A percentile compares a stretch with the other conserved stretches of the same genome.
phyloP scores from a whole-genome alignment of 2,329 filamentous ascomycete species.

The Leptographium galeiforme region DNA sequence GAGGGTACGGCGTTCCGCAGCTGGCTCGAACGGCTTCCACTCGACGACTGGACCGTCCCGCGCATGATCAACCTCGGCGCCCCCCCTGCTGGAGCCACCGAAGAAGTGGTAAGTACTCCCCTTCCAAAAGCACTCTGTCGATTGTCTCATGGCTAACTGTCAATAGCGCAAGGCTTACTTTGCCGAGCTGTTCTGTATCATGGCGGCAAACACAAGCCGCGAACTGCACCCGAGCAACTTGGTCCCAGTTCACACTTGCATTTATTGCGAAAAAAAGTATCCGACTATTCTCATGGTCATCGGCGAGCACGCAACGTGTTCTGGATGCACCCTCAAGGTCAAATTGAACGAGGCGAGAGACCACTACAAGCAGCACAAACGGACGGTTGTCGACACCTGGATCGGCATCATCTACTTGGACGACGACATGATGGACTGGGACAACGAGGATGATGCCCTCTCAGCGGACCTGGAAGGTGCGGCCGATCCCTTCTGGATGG shows the following conservation, averaged over 20 bases:
- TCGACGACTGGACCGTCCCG: constrained; percentile 2
- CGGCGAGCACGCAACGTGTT: neutral
- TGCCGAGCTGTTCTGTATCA: too few relatives aligned
- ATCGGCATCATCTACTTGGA: neutral
- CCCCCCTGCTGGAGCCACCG: neutral
- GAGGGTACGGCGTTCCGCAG: constrained; percentile 1
- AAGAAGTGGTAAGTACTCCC: too few relatives aligned
- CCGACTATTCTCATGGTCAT: neutral
- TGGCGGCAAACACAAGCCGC: too few relatives aligned
- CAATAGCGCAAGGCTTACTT: too few relatives aligned
- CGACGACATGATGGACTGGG: too few relatives aligned
- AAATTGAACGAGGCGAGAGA: neutral
- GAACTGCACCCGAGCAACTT: too few relatives aligned
- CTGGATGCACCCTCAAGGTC: neutral
- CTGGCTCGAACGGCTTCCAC: constrained; percentile 7
- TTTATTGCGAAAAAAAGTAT: neutral
- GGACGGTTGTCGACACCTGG: neutral
- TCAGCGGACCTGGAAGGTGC: too few relatives aligned
- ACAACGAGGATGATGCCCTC: too few relatives aligned
- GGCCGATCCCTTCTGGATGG: too few relatives aligned
- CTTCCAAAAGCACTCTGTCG: too few relatives aligned
- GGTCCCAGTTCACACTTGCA: neutral
- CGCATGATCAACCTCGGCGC: neutral
- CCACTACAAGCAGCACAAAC: constrained; percentile 3
- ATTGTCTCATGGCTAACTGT: too few relatives aligned